Conservation (phyloP, 164 flowering plant species). For the Vitis vinifera region DNA sequence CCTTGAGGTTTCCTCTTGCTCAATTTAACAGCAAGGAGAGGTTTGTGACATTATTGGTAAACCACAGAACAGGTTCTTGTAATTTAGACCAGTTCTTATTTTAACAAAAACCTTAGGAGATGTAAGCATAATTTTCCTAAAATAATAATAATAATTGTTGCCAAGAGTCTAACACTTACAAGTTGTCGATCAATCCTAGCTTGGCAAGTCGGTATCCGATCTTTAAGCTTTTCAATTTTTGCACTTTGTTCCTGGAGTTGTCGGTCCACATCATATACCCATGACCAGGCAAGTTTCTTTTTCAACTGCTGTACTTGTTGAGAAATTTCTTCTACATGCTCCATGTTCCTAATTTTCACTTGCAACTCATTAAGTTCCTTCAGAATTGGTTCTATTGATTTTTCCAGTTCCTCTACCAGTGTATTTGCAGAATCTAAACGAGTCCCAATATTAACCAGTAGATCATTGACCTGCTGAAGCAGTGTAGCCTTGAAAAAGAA, state of each 20-base stretch:
- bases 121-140: no score
- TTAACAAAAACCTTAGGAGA: no score
- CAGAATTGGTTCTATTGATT: conserved; percentile 59
- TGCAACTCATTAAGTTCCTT: conserved; percentile 71
- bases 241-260: conserved; percentile 48
- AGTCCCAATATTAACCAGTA: conserved; percentile 42
- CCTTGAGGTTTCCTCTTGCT: no score
- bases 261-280: conserved; percentile 74
- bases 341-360: conserved; percentile 76
- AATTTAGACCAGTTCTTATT: no score
- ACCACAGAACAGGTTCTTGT: no score
- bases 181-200: conserved; percentile 56
- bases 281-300: conserved; percentile 91
- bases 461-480: conserved; percentile 85
- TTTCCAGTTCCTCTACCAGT: conserved; percentile 58
- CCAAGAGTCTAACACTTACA: conserved; percentile 38
- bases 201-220: conserved; percentile 79
- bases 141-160: background rate
- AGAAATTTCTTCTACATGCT: conserved; percentile 83
- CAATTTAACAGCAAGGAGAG: no score
- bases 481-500: conserved; percentile 97
- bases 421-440: conserved; percentile 52
- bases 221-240: conserved; percentile 60
- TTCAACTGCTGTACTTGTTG: conserved; percentile 57
- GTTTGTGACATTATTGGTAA: no score